Evolutionary conservation across 139 green algal genomes (phyloP).

Genomic region (Monoraphidium neglectum): DNA sequence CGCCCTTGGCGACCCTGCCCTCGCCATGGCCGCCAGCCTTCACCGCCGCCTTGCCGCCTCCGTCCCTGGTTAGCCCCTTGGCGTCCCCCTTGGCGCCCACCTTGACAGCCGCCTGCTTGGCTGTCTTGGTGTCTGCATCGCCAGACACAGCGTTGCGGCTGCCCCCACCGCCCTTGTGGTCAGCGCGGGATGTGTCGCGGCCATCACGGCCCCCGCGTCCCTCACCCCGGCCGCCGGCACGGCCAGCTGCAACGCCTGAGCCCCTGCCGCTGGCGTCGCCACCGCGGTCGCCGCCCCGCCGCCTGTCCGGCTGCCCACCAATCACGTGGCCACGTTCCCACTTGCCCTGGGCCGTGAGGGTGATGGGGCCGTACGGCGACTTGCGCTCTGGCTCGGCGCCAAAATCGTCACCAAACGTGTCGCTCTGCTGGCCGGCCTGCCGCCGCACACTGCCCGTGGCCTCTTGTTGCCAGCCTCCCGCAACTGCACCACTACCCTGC

Average conservation of each 20-base stretch:
- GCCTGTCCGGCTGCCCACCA: background rate
- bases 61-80: no score
- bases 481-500: no score
- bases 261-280: no score
- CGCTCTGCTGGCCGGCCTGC: background rate
- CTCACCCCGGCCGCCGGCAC: background rate
- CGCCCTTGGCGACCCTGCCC: no score
- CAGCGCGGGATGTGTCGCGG: background rate
- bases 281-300: slow-evolving; percentile 6
- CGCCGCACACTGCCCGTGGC: background rate
- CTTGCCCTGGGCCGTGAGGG: slow-evolving; percentile 14
- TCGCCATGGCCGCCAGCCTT: no score
- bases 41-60: no score
- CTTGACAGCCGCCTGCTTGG: no score
- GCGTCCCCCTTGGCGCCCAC: no score
- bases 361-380: background rate
- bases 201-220: background rate
- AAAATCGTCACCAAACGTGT: background rate
- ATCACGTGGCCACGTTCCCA: slow-evolving; percentile 27
- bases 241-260: background rate
- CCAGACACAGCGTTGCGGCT: background rate
- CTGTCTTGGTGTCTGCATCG: no score
- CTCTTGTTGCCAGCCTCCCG: no score
- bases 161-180: slow-evolving; percentile 2
- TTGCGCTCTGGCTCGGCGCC: background rate